Conservation (phyloP, 768 basidiomycete genomes). For the Lentinula lateritia region DNA sequence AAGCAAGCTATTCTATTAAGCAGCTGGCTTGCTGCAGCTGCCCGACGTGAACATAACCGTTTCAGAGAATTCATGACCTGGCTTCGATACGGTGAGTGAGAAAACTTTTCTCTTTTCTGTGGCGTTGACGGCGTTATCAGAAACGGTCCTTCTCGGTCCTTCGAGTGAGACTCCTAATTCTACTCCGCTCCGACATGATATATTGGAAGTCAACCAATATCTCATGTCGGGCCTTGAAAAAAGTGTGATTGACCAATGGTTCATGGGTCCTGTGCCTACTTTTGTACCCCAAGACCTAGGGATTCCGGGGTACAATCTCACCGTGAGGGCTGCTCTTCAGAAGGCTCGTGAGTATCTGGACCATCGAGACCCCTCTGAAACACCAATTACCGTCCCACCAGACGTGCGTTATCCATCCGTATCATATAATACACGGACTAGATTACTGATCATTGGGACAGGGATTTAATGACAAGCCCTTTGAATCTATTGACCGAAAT, state of each 20-base stretch:
- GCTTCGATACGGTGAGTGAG: constrained; percentile 61
- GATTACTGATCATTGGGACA: constrained; percentile 17
- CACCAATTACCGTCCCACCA: background rate
- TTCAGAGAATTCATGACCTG: constrained; percentile 80
- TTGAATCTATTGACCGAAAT: constrained; percentile 61
- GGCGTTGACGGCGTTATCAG: constrained; percentile 20
- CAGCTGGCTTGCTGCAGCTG: constrained; percentile 62
- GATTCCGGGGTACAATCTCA: constrained; percentile 28
- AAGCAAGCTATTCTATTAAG: constrained; percentile 56
- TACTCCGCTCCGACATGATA: constrained; percentile 56
- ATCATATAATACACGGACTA: background rate
- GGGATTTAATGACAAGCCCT: constrained; percentile 42
- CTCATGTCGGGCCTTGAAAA: constrained; percentile 62
- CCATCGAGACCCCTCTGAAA: constrained; percentile 25
- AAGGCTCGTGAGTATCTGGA: constrained; percentile 43
- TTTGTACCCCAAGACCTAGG: constrained; percentile 48
- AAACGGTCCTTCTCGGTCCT: constrained; percentile 46
- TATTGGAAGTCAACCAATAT: constrained; percentile 78
- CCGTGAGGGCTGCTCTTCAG: constrained; percentile 37
- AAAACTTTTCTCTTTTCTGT: background rate
- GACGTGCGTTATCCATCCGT: background rate
- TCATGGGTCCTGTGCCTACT: constrained; percentile 54
- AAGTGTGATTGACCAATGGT: constrained; percentile 77
- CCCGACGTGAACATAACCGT: constrained; percentile 61
- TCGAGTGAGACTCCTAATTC: constrained; percentile 43